Conservation (phyloP, 2,329 filamentous ascomycete species). For the Hyphodiscus sp. region DNA sequence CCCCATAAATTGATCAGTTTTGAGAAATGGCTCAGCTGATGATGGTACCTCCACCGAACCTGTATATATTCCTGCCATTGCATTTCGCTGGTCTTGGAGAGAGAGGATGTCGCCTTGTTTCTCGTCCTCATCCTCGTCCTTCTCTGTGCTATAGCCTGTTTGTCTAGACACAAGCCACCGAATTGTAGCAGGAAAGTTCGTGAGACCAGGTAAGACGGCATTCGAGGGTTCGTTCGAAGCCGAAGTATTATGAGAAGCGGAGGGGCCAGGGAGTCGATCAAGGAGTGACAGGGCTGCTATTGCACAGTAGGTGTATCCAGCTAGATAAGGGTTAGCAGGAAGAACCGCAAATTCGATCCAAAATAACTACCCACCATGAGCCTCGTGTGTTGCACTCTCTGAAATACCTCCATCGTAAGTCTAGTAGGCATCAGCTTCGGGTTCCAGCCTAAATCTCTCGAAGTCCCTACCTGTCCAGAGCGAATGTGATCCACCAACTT, state of each 20-base stretch:
- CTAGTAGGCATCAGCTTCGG: slow-evolving; percentile 16
- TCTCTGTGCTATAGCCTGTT: slow-evolving; percentile 48
- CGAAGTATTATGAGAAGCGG: not conserved
- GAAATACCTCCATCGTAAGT: slow-evolving; percentile 30
- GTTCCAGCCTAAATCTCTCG: not conserved
- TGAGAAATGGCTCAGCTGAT: slow-evolving; percentile 21
- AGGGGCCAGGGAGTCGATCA: slow-evolving; percentile 20
- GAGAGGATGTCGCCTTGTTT: slow-evolving; percentile 5
- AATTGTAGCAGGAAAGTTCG: slow-evolving; percentile 30
- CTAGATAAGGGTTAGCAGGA: slow-evolving; percentile 36
- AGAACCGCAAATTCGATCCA: not conserved
- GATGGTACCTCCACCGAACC: slow-evolving; percentile 15
- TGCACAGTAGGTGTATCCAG: slow-evolving; percentile 87
- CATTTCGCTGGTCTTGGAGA: slow-evolving; percentile 12
- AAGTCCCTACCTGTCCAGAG: slow-evolving; percentile 47
- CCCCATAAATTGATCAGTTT: slow-evolving; percentile 47
- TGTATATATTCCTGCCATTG: not conserved
- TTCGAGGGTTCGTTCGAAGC: slow-evolving; percentile 9
- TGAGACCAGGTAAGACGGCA: slow-evolving; percentile 30
- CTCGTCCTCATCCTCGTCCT: slow-evolving; percentile 32
- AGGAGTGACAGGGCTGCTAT: slow-evolving; percentile 72
- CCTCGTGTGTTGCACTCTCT: slow-evolving; percentile 29
- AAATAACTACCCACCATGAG: slow-evolving; percentile 25
- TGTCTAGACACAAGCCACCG: slow-evolving; percentile 60
- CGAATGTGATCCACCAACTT: slow-evolving; percentile 65